These are phyloP conservation scores for Zymoseptoria ardabiliae DNA, from an alignment of 2,329 filamentous ascomycete species.

Conservation along the genomic window DNA sequence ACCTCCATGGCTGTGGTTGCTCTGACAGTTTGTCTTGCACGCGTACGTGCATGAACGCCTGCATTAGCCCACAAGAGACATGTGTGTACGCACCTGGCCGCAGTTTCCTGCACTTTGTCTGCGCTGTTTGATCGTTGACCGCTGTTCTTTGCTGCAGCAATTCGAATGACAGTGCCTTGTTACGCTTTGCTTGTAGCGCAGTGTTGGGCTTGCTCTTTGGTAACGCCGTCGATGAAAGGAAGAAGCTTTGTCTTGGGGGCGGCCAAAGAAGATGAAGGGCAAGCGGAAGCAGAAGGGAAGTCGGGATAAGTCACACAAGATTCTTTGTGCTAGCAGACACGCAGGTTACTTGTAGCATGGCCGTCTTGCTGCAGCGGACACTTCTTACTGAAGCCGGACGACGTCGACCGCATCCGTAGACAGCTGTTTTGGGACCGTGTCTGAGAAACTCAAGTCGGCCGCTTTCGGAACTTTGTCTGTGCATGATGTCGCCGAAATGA, in stretches of 20 bases:
- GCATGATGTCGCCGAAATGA: slow-evolving; percentile 15
- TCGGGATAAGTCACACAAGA: slow-evolving; percentile 26
- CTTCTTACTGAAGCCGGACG: slow-evolving; percentile 24
- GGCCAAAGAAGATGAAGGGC: slow-evolving; percentile 19
- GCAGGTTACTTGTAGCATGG: slow-evolving; percentile 28
- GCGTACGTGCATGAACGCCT: slow-evolving; percentile 20
- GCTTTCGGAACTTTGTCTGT: slow-evolving; percentile 26
- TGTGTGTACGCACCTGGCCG: neutral
- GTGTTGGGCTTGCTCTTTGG: slow-evolving; percentile 16
- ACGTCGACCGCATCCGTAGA: slow-evolving; percentile 27
- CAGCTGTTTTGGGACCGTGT: slow-evolving; percentile 24
- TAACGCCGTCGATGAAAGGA: slow-evolving; percentile 18
- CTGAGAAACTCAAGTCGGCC: slow-evolving; percentile 23
- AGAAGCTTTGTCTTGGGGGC: slow-evolving; percentile 26
- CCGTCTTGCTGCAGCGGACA: slow-evolving; percentile 12
- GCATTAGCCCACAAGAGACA: neutral
- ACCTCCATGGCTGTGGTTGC: slow-evolving; percentile 20
- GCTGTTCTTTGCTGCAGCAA: slow-evolving; percentile 22
- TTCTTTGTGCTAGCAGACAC: slow-evolving; percentile 28
- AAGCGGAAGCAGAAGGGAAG: slow-evolving; percentile 26
- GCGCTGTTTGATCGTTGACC: slow-evolving; percentile 11
- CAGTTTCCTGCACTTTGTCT: slow-evolving; percentile 20
- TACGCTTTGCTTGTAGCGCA: slow-evolving; percentile 14
- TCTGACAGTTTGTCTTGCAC: slow-evolving; percentile 25
- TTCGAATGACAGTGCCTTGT: slow-evolving; percentile 19